phyloP scores from a whole-genome alignment of 768 basidiomycete genomes.

The Xerocomellus intermedius region DNA sequence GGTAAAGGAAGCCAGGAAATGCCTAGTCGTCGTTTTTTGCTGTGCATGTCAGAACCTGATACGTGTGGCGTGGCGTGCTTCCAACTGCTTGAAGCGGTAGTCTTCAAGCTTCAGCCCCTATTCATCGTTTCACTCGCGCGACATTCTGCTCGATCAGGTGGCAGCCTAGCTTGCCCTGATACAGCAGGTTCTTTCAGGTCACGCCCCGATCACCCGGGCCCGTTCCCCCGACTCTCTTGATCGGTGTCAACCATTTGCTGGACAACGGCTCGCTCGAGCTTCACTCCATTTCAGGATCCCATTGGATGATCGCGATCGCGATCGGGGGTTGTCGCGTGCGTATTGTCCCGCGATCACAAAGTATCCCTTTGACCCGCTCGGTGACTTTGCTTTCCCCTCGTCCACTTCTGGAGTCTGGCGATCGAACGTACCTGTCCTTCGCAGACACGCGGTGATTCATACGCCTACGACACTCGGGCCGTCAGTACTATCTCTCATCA shows the following conservation, averaged over 20 bases:
- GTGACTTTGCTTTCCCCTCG: background rate
- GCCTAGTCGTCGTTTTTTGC: background rate
- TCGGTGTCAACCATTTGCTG: background rate
- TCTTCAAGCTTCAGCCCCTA: background rate
- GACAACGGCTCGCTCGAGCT: background rate
- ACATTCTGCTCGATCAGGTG: background rate
- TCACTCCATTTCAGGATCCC: background rate
- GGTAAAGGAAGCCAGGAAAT: background rate
- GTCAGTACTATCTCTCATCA: background rate
- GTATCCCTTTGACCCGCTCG: background rate
- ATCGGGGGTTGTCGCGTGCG: background rate
- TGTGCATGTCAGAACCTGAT: background rate
- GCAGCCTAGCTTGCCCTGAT: background rate
- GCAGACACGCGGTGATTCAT: background rate
- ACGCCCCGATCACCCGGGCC: background rate
- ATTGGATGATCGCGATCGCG: background rate
- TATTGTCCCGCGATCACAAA: background rate
- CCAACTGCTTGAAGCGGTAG: background rate
- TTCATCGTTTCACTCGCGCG: background rate
- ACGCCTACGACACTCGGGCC: background rate
- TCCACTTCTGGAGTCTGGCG: background rate
- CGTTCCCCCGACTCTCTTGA: background rate
- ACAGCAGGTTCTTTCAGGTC: background rate
- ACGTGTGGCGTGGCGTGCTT: background rate
- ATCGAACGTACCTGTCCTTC: background rate